These are phyloP conservation scores for Trichoderma aggressivum DNA, from an alignment of 2,329 filamentous ascomycete genomes.

Conservation along the genomic window DNA sequence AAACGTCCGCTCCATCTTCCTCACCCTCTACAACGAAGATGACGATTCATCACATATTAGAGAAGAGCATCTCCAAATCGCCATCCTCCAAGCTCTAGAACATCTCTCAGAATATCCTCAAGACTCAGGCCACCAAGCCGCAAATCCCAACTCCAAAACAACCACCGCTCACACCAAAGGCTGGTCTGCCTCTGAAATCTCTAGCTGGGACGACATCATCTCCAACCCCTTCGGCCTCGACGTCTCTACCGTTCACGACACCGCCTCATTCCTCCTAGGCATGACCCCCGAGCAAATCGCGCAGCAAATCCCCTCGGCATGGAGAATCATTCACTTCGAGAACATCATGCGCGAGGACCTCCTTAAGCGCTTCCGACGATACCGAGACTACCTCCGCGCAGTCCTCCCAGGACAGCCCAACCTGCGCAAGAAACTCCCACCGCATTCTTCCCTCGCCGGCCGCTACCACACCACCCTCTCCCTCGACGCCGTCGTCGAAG, in stretches of 20 bases:
- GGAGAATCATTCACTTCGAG: slow-evolving; percentile 39
- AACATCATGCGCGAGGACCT: slow-evolving; percentile 36
- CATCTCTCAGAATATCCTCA: background rate
- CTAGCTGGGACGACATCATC: slow-evolving; percentile 20
- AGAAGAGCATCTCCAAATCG: background rate
- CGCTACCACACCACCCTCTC: slow-evolving; percentile 1
- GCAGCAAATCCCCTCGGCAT: slow-evolving; percentile 28
- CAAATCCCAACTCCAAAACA: background rate
- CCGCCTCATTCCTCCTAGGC: slow-evolving; percentile 25
- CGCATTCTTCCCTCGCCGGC: slow-evolving; percentile 20
- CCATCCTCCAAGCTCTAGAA: background rate
- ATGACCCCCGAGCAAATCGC: slow-evolving; percentile 34
- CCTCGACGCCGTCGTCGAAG: slow-evolving; percentile 33
- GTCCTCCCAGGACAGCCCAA: slow-evolving; percentile 22
- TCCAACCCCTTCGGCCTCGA: slow-evolving; percentile 23
- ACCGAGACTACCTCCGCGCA: slow-evolving; percentile 27
- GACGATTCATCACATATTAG: background rate
- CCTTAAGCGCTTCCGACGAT: slow-evolving; percentile 29
- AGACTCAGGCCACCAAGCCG: background rate
- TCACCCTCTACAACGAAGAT: background rate
- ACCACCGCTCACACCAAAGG: background rate
- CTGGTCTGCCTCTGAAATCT: slow-evolving; percentile 19
- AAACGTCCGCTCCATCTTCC: slow-evolving; percentile 20
- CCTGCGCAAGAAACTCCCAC: slow-evolving; percentile 17
- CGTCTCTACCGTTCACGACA: slow-evolving; percentile 22